These are phyloP conservation scores for Beauveria brongniartii DNA, from an alignment of 2,329 filamentous ascomycete genomes.

Conservation along the genomic window DNA sequence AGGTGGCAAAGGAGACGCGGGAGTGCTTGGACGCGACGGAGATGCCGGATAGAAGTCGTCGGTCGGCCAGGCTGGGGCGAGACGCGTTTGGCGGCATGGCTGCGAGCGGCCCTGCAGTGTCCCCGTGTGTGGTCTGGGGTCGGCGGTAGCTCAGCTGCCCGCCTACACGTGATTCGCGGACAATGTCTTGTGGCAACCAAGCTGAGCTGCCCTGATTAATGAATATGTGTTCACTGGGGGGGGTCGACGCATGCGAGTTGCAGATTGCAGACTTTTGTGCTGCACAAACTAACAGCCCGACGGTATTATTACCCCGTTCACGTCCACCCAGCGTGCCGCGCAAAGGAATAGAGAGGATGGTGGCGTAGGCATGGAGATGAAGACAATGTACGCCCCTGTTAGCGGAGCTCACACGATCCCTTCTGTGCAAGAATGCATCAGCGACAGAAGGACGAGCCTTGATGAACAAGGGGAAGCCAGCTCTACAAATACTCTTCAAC, in stretches of 20 bases:
- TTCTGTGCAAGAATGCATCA: no score
- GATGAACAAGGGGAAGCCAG: background rate
- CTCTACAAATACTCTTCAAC: conserved; percentile 1
- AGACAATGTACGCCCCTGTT: no score
- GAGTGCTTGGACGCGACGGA: conserved; percentile 48
- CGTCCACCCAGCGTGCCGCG: no score
- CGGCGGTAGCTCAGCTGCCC: background rate
- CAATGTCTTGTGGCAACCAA: background rate
- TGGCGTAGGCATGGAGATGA: no score
- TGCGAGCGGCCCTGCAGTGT: background rate
- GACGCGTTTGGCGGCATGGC: conserved; percentile 12
- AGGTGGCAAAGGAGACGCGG: conserved; percentile 47
- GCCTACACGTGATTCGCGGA: conserved; percentile 9
- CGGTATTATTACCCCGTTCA: no score
- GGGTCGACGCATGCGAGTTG: no score
- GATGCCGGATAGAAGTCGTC: conserved; percentile 39
- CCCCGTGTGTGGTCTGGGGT: conserved; percentile 1
- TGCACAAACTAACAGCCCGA: no score
- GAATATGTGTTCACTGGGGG: no score
- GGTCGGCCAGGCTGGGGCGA: conserved; percentile 34
- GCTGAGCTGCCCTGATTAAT: background rate
- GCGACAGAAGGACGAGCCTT: no score
- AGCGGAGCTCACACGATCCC: no score
- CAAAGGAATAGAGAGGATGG: no score
- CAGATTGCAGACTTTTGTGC: no score